Base-by-base conservation (phyloP, 768 basidiomycete species). In the Cystobasidium tubakii region DNA sequence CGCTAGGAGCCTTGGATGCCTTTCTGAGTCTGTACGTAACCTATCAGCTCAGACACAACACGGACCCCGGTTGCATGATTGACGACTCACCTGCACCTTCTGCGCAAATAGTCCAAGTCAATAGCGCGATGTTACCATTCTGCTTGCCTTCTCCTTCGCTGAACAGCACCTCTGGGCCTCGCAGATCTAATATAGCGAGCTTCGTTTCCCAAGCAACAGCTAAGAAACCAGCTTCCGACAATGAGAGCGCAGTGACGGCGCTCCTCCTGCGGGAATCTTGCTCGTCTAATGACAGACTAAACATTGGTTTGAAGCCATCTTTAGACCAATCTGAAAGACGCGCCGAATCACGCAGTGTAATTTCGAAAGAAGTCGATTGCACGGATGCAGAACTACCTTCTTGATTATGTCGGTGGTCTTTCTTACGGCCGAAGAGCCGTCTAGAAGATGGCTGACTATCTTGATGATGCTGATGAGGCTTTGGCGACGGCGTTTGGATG, bases 161-260 rank as follows among this genome's bases (percentile, higher is more conserved):
- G 84, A 0, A 89, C 81, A 92, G 84, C 13, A 92, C 82, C 15
- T 84, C 84, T 0, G 91, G 90, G 0, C 86, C 88, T 27, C 90
- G 85, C 84, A 92, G 84, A 78, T 93, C 89, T 21, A 92, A 79
- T 36, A 92, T 82, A 39, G 85, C 81, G 25, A 94, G 71, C 0
- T 86, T 87, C 62, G 86, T 85, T 4, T 81, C 79, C 79, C 89
- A 91, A 1, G 88, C 87, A 1, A 88, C 84, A 1, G 91, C 90
- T 54, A 91, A 80, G 80, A 94, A 91, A 3, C 92, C 92, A 62
- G 90, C 85, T 79, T 91, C 88, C 13, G 88, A 88, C 15, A 90
- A 80, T 6, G 88, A 87, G 78, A 84, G 86, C 2, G 69, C 69
- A 2, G 69, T 71, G 69, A 71, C 39, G 13, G 15, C 12, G 12